phyloP scores from a whole-genome alignment of 148 eudicot species.

The Cornus controversa region DNA sequence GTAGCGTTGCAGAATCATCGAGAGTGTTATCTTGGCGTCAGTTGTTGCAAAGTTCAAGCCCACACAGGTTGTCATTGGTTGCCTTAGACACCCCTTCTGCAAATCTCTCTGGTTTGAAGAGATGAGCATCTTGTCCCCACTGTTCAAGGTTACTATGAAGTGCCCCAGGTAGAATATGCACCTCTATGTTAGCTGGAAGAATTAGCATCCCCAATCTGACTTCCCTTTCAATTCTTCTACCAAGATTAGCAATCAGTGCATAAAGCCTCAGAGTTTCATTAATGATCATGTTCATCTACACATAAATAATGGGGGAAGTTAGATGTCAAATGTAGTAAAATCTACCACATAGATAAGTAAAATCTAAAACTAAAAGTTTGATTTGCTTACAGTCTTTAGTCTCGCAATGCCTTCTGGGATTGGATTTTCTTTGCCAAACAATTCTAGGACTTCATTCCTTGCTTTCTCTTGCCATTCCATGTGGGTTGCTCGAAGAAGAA shows the following conservation, averaged over 20 bases:
- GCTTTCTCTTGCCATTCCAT: conserved; percentile 34
- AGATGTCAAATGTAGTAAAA: no score
- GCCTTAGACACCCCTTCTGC: conserved; percentile 3
- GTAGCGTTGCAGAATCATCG: conserved; percentile 14
- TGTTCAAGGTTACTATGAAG: background rate
- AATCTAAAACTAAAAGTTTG: background rate
- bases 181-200: conserved; percentile 7
- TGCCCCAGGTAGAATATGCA: background rate
- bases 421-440: conserved; percentile 19
- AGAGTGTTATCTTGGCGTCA: conserved; percentile 7
- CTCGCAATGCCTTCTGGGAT: conserved; percentile 21
- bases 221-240: background rate
- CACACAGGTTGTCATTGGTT: conserved; percentile 1
- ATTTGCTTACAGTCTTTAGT: conserved; percentile 18
- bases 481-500: conserved; percentile 20
- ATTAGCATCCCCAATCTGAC: conserved; percentile 6
- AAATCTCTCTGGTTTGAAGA: conserved; percentile 11
- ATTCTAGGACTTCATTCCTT: conserved; percentile 20
- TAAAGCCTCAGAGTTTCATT: conserved; percentile 10
- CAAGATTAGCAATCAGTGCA: background rate
- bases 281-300: conserved; percentile 7
- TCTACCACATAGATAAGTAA: no score
- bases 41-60: conserved; percentile 2
- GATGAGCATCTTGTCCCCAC: conserved; percentile 8
- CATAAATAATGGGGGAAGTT: no score